A percentile compares a stretch with the other conserved stretches of the same genome.
phyloP scores from a whole-genome alignment of 2,329 filamentous ascomycete genomes.

The Ascochyta clinopodiicola region DNA sequence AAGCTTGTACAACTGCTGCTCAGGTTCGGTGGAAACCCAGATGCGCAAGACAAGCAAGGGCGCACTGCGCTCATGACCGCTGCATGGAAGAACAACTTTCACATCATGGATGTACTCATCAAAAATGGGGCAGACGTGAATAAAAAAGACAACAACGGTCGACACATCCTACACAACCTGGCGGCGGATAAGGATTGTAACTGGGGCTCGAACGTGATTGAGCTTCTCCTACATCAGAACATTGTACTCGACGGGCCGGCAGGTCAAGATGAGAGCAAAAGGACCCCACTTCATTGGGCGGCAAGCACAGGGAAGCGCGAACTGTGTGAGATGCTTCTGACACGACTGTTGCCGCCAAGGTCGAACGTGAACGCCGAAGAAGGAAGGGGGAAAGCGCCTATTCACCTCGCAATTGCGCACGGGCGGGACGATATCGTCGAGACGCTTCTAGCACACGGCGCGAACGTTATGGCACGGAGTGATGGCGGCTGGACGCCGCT shows the following conservation, averaged over 20 bases:
- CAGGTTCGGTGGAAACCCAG: constrained; percentile 40
- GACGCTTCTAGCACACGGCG: constrained; percentile 38
- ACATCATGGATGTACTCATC: constrained; percentile 46
- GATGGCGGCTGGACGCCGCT: constrained; percentile 45
- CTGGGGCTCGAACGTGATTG: constrained; percentile 56
- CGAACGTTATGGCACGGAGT: constrained; percentile 42
- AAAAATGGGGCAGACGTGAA: constrained; percentile 49
- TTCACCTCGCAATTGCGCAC: constrained; percentile 45
- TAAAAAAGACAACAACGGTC: constrained; percentile 41
- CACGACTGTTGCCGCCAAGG: constrained; percentile 30
- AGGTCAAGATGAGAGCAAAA: constrained; percentile 54
- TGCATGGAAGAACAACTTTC: constrained; percentile 43
- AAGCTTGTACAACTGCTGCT: constrained; percentile 42
- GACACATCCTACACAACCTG: constrained; percentile 47
- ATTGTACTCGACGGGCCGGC: constrained; percentile 51
- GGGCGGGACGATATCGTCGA: constrained; percentile 47
- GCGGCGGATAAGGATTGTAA: constrained; percentile 53
- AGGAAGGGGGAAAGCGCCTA: constrained; percentile 44
- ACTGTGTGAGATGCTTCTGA: constrained; percentile 58
- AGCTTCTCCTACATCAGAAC: constrained; percentile 48
- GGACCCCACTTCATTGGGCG: constrained; percentile 65
- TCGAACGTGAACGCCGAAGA: constrained; percentile 46
- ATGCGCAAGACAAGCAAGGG: constrained; percentile 46
- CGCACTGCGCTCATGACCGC: constrained; percentile 49
- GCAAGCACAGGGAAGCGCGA: constrained; percentile 62